These are phyloP conservation scores for Nidula microcarpa DNA, from an alignment of 768 basidiomycete species.

Conservation along the genomic window DNA sequence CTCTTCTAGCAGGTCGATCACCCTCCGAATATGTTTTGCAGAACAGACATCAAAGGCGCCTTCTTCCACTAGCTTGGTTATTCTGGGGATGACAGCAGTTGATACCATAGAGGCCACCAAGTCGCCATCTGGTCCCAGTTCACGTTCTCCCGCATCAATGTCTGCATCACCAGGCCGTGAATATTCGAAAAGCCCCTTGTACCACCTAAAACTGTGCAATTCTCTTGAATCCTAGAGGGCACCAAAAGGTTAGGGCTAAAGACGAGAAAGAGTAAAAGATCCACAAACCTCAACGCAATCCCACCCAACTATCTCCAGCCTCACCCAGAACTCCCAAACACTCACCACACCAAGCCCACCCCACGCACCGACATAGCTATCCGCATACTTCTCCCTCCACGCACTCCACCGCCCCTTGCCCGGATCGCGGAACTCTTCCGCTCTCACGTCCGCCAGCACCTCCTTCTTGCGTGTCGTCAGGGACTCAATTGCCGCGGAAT, in stretches of 20 bases:
- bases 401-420: slow-evolving; percentile 55
- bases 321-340: slow-evolving; percentile 95
- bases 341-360: slow-evolving; percentile 84
- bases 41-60: slow-evolving; percentile 87
- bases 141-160: slow-evolving; percentile 42
- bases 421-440: slow-evolving; percentile 83
- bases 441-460: slow-evolving; percentile 77
- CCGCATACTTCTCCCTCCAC: slow-evolving; percentile 76
- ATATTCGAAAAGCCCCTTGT: slow-evolving; percentile 72
- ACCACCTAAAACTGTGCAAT: slow-evolving; percentile 85
- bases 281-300: slow-evolving; percentile 68
- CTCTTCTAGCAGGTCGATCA: slow-evolving; percentile 78
- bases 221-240: slow-evolving; percentile 41
- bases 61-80: slow-evolving; percentile 71
- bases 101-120: slow-evolving; percentile 85
- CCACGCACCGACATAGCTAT: slow-evolving; percentile 88
- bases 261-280: not conserved
- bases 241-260: slow-evolving; percentile 5
- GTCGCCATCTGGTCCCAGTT: slow-evolving; percentile 81
- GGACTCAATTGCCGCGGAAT: slow-evolving; percentile 53
- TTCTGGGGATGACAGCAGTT: slow-evolving; percentile 73
- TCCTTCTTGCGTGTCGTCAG: slow-evolving; percentile 48
- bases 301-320: slow-evolving; percentile 86
- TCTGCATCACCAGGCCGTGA: slow-evolving; percentile 49
- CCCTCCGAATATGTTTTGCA: slow-evolving; percentile 48